Evolutionary conservation across 495 filamentous ascomycete species (phyloP).

Genomic region (Eremomyces bilateralis): DNA sequence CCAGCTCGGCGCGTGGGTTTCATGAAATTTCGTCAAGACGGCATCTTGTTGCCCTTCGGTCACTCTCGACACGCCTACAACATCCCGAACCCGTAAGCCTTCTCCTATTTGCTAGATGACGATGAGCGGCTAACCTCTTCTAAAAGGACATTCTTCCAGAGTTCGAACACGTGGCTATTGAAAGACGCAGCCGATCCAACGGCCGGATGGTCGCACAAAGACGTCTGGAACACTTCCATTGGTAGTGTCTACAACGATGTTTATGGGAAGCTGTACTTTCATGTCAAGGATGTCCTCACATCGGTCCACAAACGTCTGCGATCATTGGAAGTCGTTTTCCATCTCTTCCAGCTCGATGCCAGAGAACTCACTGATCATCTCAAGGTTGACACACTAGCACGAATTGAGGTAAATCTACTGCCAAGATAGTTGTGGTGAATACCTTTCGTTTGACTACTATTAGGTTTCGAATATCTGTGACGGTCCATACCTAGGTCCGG

Average conservation of each 20-base stretch:
- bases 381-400: background rate
- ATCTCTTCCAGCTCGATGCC: background rate
- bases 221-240: background rate
- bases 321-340: background rate
- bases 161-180: background rate
- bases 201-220: background rate
- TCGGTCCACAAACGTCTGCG: background rate
- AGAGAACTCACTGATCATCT: background rate
- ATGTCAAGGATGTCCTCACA: background rate
- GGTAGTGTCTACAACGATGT: background rate
- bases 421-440: too few species aligned
- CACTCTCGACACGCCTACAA: background rate
- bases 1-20: background rate
- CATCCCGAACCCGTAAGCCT: background rate
- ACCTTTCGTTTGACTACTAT: too few species aligned
- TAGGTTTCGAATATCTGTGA: background rate
- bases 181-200: background rate
- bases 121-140: background rate
- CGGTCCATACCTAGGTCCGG: background rate
- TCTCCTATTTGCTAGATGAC: background rate
- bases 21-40: background rate
- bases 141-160: background rate
- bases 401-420: background rate
- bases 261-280: background rate
- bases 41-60: background rate